Base-by-base conservation (phyloP, 2,329 filamentous ascomycete species). In the Neobulgaria alba region DNA sequence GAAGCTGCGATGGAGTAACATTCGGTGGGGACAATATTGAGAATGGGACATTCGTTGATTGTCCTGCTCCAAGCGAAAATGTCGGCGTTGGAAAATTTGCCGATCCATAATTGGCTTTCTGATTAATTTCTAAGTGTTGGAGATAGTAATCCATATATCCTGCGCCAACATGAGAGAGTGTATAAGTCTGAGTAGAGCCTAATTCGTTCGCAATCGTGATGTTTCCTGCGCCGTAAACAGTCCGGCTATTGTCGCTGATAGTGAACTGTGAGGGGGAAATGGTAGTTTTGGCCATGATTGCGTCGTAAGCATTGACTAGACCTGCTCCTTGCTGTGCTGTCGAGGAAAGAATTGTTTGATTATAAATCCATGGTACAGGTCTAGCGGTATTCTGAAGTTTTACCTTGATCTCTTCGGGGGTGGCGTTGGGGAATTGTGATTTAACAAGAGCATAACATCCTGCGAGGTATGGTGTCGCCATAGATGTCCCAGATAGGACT, bases 401-500 rank as follows among this genome's bases (percentile, higher is more conserved):
- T n/a, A 50, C 41, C 16, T 55, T 38, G 26, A 64, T 57, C 32
- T 62, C 51, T 1, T 44, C 38, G 2, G 57, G 42, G 1, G 48
- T 56, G 3, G 57, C 38, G 2, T 47, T 35, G 0, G 60, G 61
- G 33, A 53, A 53, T 21, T 54, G 52, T 1, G 54, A 61, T 41
- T 62, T 64, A 5, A 64, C 45, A 10, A 63, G 54, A 4, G 61
- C 62, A 21, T 59, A 62, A 4, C 52, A 57, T 5, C 54, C 61
- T 5, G 59, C 48, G 1, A 60, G 45, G 37, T 56, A 63, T 0
- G 62, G 62, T 1, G 60, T 59, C 1, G 61, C 57, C 62, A 65
- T 65, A 3, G 59, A 62, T 1, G 62, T 64, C 2, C 61, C 62
- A 2, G 55, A 57, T 15, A 63, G 50, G 26, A 63, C 59, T 1